phyloP scores from a whole-genome alignment of 2,329 filamentous ascomycete species.

The Lecanicillium sp. region DNA sequence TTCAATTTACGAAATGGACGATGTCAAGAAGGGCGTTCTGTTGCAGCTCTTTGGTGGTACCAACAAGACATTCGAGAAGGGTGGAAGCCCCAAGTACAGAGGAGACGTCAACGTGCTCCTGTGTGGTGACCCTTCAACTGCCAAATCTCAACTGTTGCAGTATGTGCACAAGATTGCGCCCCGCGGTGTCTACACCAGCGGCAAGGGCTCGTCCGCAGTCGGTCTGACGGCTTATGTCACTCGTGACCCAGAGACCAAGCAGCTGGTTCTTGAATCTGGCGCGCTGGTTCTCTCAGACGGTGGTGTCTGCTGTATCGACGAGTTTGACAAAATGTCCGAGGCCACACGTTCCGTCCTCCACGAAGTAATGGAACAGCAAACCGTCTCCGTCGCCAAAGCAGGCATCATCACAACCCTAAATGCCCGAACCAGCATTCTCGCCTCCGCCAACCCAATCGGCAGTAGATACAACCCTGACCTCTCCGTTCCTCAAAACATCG shows the following conservation, averaged over 20 bases:
- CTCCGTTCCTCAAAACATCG: conserved; percentile 95
- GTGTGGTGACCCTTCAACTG: conserved; percentile 92
- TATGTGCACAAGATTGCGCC: conserved; percentile 98
- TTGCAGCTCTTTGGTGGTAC: conserved; percentile 95
- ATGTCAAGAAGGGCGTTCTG: conserved; percentile 96
- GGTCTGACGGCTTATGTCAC: conserved; percentile 77
- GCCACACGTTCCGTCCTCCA: conserved; percentile 71
- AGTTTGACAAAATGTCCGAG: conserved; percentile 83
- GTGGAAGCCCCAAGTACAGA: conserved; percentile 88
- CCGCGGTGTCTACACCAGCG: conserved; percentile 73
- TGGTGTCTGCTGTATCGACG: conserved; percentile 77
- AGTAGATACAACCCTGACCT: conserved; percentile 96
- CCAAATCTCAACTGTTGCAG: conserved; percentile 88
- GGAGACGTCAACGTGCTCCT: conserved; percentile 96
- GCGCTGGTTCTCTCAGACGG: conserved; percentile 73
- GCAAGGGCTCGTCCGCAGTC: conserved; percentile 72
- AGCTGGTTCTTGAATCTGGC: conserved; percentile 73
- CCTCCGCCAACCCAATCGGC: conserved; percentile 95
- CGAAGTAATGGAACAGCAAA: conserved; percentile 86
- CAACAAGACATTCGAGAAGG: conserved; percentile 96
- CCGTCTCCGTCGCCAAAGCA: conserved; percentile 77
- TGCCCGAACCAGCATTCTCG: conserved; percentile 88
- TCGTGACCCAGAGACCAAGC: conserved; percentile 70
- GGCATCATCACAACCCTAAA: conserved; percentile 97
- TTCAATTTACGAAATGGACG: conserved; percentile 95